Evolutionary conservation across 2,329 filamentous ascomycete genomes (phyloP).

Genomic region (Gnomoniopsis smithogilvyi): DNA sequence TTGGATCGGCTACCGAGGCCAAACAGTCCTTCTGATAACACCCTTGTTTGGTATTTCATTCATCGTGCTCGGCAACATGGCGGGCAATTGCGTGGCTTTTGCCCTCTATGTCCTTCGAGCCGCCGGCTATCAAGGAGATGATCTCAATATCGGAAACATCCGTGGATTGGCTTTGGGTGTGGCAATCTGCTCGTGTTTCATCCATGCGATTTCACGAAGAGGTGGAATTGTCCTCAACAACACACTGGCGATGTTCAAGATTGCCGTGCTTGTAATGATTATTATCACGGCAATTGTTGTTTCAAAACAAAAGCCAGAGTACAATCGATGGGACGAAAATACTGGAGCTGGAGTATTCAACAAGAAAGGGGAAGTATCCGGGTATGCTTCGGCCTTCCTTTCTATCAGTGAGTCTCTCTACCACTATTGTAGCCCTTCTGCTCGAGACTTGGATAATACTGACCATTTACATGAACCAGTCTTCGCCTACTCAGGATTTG

Average conservation of each 20-base stretch:
- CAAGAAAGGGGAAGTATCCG: constrained; percentile 24
- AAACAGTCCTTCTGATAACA: constrained; percentile 36
- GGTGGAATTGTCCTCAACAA: constrained; percentile 52
- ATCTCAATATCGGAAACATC: constrained; percentile 28
- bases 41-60: constrained; percentile 44
- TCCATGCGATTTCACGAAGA: constrained; percentile 45
- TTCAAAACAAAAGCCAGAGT: constrained; percentile 23
- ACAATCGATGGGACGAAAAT: constrained; percentile 24
- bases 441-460: neutral
- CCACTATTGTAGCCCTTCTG: neutral
- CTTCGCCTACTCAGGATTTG: constrained; percentile 35
- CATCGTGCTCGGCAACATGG: constrained; percentile 44
- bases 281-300: constrained; percentile 31
- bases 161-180: constrained; percentile 45
- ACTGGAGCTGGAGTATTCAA: constrained; percentile 23
- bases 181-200: constrained; percentile 40
- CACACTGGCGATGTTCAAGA: constrained; percentile 46
- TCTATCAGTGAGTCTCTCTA: constrained; percentile 27
- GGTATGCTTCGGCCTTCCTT: constrained; percentile 38
- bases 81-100: constrained; percentile 46
- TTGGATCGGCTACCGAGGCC: constrained; percentile 31
- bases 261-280: constrained; percentile 44
- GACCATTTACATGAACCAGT: constrained; percentile 21
- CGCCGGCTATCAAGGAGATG: constrained; percentile 16
- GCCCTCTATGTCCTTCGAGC: constrained; percentile 37